A percentile compares a stretch with the other conserved stretches of the same genome.
Evolutionary conservation across 2,329 filamentous ascomycete genomes (phyloP).

Genomic region (Alternaria novae-zelandiae): DNA sequence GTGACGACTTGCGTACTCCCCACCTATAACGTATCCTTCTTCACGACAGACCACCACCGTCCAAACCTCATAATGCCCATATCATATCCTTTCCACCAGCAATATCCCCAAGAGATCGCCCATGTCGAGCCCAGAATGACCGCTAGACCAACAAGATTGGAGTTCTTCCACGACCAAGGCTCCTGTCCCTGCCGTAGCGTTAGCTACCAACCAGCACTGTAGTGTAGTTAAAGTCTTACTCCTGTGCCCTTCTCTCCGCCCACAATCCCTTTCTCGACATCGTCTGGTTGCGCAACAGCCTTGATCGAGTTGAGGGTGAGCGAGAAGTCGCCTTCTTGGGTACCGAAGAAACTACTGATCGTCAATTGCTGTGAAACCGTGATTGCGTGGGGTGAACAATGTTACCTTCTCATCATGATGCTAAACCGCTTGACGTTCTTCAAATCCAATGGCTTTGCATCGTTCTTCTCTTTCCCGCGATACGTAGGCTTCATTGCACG

Average conservation of each 20-base stretch:
- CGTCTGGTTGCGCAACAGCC: constrained; percentile 45
- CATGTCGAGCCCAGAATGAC: constrained; percentile 30
- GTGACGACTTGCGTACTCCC: not conserved
- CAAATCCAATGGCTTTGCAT: constrained; percentile 66
- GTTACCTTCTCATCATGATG: constrained; percentile 81
- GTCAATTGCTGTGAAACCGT: constrained; percentile 20
- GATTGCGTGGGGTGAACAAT: not conserved
- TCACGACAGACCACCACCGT: constrained; percentile 26
- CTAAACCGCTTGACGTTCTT: constrained; percentile 69
- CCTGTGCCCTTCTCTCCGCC: not conserved
- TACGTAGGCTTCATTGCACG: constrained; percentile 73
- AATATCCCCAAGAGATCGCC: constrained; percentile 28
- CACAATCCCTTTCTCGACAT: constrained; percentile 34
- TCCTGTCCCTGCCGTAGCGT: constrained; percentile 20
- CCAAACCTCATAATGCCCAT: constrained; percentile 29
- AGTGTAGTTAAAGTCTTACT: constrained; percentile 11
- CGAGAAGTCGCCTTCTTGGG: constrained; percentile 72
- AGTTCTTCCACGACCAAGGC: constrained; percentile 35
- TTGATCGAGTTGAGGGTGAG: constrained; percentile 63
- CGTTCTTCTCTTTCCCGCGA: constrained; percentile 68
- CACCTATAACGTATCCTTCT: not conserved
- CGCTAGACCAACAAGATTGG: constrained; percentile 31
- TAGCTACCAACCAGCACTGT: constrained; percentile 3
- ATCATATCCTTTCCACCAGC: constrained; percentile 33
- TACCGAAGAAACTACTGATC: constrained; percentile 71